These are phyloP conservation scores for Aspergillus bertholletiae DNA, from an alignment of 495 filamentous ascomycete genomes.

Conservation along the genomic window DNA sequence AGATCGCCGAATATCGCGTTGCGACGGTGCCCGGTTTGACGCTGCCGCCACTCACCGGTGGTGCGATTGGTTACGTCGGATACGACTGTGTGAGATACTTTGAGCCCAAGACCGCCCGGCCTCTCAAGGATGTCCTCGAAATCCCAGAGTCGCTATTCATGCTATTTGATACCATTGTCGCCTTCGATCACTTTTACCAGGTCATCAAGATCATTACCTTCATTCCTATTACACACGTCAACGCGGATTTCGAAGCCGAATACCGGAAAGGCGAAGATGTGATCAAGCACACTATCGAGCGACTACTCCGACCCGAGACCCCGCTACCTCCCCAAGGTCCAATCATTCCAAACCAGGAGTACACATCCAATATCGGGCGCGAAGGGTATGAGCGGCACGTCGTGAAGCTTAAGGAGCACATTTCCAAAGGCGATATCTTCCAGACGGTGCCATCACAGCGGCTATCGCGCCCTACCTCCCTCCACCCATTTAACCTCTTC, in stretches of 20 bases:
- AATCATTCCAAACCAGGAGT: constrained; percentile 68
- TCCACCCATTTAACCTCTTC: constrained; percentile 99
- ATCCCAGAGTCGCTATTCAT: constrained; percentile 96
- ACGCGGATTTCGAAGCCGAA: constrained; percentile 48
- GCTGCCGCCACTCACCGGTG: constrained; percentile 82
- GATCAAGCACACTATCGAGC: constrained; percentile 62
- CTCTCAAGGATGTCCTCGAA: constrained; percentile 80
- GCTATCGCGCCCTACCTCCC: constrained; percentile 78
- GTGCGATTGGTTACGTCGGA: constrained; percentile 92
- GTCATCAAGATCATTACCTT: constrained; percentile 91
- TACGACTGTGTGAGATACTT: constrained; percentile 98
- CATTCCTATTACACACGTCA: constrained; percentile 51
- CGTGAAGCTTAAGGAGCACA: constrained; percentile 76
- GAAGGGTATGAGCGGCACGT: constrained; percentile 87
- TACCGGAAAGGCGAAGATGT: constrained; percentile 63
- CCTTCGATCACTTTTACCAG: constrained; percentile 93
- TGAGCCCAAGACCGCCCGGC: constrained; percentile 84
- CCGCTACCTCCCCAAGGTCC: constrained; percentile 74
- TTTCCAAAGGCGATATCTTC: constrained; percentile 88
- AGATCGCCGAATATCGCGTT: constrained; percentile 73
- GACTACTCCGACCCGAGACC: constrained; percentile 66
- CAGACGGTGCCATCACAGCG: constrained; percentile 95
- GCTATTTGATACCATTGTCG: constrained; percentile 93
- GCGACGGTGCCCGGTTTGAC: constrained; percentile 73
- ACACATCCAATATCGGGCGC: constrained; percentile 90